Evolutionary conservation across 306 rosid genomes (phyloP).

Genomic region (Luffa aegyptiaca): DNA sequence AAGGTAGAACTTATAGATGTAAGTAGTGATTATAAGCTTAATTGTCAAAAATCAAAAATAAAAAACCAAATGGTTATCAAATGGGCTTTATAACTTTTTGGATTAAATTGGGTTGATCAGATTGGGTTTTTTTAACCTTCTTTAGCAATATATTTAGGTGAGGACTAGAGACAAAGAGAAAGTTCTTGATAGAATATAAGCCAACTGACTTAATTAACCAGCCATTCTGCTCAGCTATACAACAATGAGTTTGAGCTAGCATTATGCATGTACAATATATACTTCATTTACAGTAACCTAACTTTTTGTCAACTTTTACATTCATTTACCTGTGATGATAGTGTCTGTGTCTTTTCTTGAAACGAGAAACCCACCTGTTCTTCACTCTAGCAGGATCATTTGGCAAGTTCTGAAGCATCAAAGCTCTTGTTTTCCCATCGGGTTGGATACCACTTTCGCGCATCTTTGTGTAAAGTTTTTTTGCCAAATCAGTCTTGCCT

Average conservation of each 20-base stretch:
- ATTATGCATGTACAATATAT: neutral
- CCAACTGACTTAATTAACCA: neutral
- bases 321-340: neutral
- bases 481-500: conserved; percentile 43
- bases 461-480: conserved; percentile 53
- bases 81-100: too few species aligned
- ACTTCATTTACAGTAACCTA: neutral
- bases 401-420: conserved; percentile 50
- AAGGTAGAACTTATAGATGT: too few species aligned
- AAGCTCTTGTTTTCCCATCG: conserved; percentile 61
- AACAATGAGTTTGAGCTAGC: neutral
- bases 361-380: conserved; percentile 15
- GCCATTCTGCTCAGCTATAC: neutral
- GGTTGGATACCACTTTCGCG: conserved; percentile 42
- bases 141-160: too few species aligned
- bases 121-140: too few species aligned
- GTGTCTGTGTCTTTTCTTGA: conserved; percentile 12
- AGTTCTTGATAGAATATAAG: neutral
- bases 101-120: neutral
- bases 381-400: conserved; percentile 8
- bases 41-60: too few species aligned
- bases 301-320: neutral
- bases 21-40: too few species aligned
- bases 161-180: neutral
- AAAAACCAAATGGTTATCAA: too few species aligned